Conservation (phyloP, 2,329 filamentous ascomycete genomes). For the Fusarium bactridioides region DNA sequence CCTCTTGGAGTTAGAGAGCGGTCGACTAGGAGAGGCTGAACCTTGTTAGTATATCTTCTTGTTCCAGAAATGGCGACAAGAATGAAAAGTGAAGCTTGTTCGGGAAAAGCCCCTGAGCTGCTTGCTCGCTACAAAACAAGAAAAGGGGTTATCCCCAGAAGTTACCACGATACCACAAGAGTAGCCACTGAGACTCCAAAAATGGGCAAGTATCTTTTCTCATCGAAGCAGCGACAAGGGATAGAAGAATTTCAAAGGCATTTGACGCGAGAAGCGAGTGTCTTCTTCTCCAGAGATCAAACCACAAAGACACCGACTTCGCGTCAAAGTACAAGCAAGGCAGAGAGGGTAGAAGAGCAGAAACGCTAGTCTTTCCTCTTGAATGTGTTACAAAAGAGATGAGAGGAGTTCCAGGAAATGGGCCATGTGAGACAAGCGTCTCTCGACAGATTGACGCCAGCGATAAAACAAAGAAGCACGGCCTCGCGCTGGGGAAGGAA, state of each 20-base stretch:
- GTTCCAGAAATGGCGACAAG: neutral
- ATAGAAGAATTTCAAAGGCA: neutral
- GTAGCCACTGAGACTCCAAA: neutral
- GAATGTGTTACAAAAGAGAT: neutral
- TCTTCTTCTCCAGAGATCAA: neutral
- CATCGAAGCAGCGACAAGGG: neutral
- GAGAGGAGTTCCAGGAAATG: neutral
- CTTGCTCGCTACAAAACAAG: neutral
- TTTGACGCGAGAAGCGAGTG: neutral
- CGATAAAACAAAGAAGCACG: neutral
- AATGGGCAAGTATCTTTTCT: too few species aligned
- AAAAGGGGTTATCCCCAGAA: neutral
- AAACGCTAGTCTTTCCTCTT: neutral
- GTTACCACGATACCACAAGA: neutral
- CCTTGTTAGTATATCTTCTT: neutral
- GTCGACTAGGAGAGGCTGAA: neutral
- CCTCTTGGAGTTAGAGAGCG: conserved; percentile 16
- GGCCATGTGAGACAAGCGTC: neutral
- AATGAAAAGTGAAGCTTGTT: neutral
- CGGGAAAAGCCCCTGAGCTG: neutral
- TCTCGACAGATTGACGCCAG: neutral
- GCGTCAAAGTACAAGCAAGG: neutral
- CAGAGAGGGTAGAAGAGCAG: neutral
- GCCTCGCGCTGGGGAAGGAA: neutral
- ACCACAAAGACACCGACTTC: neutral